Percentiles rank a stretch among this genome's conserved stretches.
Conservation (phyloP, 352 stramenopile genomes). For the Globisporangium okanoganense region DNA sequence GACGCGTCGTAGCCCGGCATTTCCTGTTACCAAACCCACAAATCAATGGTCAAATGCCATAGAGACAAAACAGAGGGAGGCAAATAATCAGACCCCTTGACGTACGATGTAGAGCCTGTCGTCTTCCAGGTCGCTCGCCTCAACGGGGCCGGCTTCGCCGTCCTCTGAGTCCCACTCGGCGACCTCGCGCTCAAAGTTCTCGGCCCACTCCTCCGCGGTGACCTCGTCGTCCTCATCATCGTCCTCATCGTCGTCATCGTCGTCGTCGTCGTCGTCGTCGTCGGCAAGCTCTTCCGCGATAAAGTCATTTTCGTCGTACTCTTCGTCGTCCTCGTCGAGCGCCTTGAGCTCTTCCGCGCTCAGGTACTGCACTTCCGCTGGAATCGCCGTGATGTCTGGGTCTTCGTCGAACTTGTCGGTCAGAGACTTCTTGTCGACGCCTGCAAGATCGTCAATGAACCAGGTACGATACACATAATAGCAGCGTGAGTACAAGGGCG, state of each 20-base stretch:
- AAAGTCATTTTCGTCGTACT: conserved; percentile 28
- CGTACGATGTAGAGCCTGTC: conserved; percentile 67
- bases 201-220: conserved; percentile 51
- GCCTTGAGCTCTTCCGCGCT: conserved; percentile 37
- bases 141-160: conserved; percentile 4
- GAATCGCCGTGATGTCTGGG: conserved; percentile 38
- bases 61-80: too few relatives aligned
- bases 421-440: conserved; percentile 49
- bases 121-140: conserved; percentile 35
- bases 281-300: conserved; percentile 29
- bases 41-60: not conserved
- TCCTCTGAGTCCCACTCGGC: conserved; percentile 48
- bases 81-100: too few relatives aligned
- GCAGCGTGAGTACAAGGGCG: not conserved
- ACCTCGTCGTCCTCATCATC: conserved; percentile 42
- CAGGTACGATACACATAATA: not conserved
- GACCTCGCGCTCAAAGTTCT: conserved; percentile 64
- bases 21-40: conserved; percentile 24
- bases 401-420: conserved; percentile 57
- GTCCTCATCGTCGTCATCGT: conserved; percentile 24
- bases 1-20: conserved; percentile 68
- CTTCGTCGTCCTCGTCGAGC: conserved; percentile 13
- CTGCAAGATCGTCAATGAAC: not conserved
- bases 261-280: conserved; percentile 17
- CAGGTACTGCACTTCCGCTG: conserved; percentile 62